Base-by-base conservation (phyloP, 2,329 filamentous ascomycete genomes). In the Fusarium albidum region DNA sequence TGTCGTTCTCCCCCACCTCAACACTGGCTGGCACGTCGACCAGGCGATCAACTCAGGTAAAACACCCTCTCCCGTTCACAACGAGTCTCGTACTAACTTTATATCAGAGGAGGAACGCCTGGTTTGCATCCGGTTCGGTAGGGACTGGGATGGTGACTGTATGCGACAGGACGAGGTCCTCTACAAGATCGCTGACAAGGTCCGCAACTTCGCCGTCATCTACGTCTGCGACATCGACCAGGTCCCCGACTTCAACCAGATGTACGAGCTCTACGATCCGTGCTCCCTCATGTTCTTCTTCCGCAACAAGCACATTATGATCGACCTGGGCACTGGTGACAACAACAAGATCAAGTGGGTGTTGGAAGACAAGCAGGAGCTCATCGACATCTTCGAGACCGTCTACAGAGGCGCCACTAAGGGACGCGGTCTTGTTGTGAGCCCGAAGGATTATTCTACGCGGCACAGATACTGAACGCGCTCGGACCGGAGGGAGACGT, bases 321-420 rank as follows among this genome's bases (percentile, higher is more conserved):
- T 90, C 73, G 94, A 98, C 84, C 92, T 97, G 66, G 94, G 94
- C 39, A 99, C 95, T 2, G 95, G 95, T 62, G 96, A 99, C 78
- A 99, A 99, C 76, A 99, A 99, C 75, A 98, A 98, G 75, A 81
- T 97, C 65, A 97, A 97, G 72, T 96, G 92, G 88, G 91, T 96
- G 40, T 80, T 76, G 26, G 93, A 98, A 76, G 94, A 99, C 71
- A 98, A 99, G 78, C 94, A 98, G 74, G 95, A 99, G 78, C 81
- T 99, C 68, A 96, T 99, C 69, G 95, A 99, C 76, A 99, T 99
- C 63, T 88, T 98, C 70, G 95, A 99, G 81, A 97, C 93, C 5
- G 93, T 99, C 57, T 99, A 98, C 73, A 88, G 93, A 53, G 95
- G 95, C n/a, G 95, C 95, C 27, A 98, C 96, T 83, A 99, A 99